These are phyloP conservation scores for Cladobotryum mycophilum DNA, from an alignment of 2,329 filamentous ascomycete genomes.

Conservation along the genomic window DNA sequence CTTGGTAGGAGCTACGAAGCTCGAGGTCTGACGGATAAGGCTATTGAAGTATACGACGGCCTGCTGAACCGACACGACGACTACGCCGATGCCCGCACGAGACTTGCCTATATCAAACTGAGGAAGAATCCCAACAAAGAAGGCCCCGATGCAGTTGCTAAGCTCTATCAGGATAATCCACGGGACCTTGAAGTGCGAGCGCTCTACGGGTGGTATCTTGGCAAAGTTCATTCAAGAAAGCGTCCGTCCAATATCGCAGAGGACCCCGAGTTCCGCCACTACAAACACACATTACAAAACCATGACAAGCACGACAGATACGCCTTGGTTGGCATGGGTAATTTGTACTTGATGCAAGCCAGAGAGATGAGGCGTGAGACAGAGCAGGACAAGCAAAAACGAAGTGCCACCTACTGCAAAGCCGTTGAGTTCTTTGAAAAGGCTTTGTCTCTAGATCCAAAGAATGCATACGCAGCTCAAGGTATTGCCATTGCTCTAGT, in stretches of 20 bases:
- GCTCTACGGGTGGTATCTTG: slow-evolving; percentile 92
- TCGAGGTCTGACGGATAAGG: slow-evolving; percentile 71
- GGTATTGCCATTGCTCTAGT: slow-evolving; percentile 90
- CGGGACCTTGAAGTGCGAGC: slow-evolving; percentile 86
- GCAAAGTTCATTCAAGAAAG: slow-evolving; percentile 74
- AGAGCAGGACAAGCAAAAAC: slow-evolving; percentile 85
- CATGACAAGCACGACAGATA: slow-evolving; percentile 99
- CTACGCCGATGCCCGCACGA: slow-evolving; percentile 85
- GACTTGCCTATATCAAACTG: slow-evolving; percentile 84
- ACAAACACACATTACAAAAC: slow-evolving; percentile 91
- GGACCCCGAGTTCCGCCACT: slow-evolving; percentile 86
- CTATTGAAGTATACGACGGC: slow-evolving; percentile 81
- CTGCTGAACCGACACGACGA: slow-evolving; percentile 78
- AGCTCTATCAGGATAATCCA: slow-evolving; percentile 78
- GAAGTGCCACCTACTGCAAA: slow-evolving; percentile 77
- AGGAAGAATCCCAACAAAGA: slow-evolving; percentile 75
- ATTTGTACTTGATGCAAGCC: slow-evolving; percentile 78
- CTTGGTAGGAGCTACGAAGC: slow-evolving; percentile 90
- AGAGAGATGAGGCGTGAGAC: slow-evolving; percentile 91
- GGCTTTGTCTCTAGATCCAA: slow-evolving; percentile 86
- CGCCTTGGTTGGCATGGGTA: slow-evolving; percentile 93
- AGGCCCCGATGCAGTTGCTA: slow-evolving; percentile 77
- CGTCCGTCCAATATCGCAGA: slow-evolving; percentile 73
- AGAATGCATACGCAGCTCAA: slow-evolving; percentile 93
- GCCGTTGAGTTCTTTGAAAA: slow-evolving; percentile 99